Conservation (phyloP, 2,329 filamentous ascomycete species). For the Calonectria montana region DNA sequence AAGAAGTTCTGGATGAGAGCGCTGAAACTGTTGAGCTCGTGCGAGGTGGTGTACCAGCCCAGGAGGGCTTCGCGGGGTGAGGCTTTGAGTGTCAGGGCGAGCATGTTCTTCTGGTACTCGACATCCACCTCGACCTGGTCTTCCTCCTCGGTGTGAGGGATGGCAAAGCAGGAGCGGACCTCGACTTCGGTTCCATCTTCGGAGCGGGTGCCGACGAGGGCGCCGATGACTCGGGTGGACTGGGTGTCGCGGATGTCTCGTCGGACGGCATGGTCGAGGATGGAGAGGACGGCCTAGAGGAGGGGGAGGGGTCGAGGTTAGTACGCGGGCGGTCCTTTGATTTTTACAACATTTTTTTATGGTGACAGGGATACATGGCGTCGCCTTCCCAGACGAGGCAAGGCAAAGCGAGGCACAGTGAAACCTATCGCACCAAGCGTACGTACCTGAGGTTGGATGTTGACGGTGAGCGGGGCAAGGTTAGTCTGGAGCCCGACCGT, state of each 20-base stretch:
- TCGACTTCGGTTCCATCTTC: conserved; percentile 98
- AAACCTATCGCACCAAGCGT: conserved; percentile 9
- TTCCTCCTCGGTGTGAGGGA: conserved; percentile 97
- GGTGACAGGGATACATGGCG: conserved; percentile 12
- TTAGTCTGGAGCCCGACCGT: conserved; percentile 83
- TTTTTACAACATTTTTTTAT: neutral
- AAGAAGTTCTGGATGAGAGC: conserved; percentile 99
- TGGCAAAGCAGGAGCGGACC: conserved; percentile 96
- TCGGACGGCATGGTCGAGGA: conserved; percentile 94
- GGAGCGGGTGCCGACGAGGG: conserved; percentile 89
- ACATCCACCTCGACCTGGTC: conserved; percentile 99
- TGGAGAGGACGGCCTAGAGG: conserved; percentile 73
- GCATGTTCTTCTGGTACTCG: conserved; percentile 99
- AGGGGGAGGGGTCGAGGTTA: conserved; percentile 21
- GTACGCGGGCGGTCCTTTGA: conserved; percentile 2
- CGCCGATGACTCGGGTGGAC: conserved; percentile 96
- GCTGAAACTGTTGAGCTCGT: conserved; percentile 97
- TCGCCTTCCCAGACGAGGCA: neutral
- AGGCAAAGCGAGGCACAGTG: neutral
- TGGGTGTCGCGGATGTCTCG: conserved; percentile 81
- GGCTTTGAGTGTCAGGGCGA: conserved; percentile 91
- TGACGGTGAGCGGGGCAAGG: conserved; percentile 91
- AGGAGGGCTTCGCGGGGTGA: conserved; percentile 94
- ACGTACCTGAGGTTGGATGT: conserved; percentile 93
- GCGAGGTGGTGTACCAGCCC: conserved; percentile 97